Percentiles rank a stretch among this genome's conserved stretches.
phyloP scores from a whole-genome alignment of 352 stramenopile genomes.

The Globisporangium recalcitrans region DNA sequence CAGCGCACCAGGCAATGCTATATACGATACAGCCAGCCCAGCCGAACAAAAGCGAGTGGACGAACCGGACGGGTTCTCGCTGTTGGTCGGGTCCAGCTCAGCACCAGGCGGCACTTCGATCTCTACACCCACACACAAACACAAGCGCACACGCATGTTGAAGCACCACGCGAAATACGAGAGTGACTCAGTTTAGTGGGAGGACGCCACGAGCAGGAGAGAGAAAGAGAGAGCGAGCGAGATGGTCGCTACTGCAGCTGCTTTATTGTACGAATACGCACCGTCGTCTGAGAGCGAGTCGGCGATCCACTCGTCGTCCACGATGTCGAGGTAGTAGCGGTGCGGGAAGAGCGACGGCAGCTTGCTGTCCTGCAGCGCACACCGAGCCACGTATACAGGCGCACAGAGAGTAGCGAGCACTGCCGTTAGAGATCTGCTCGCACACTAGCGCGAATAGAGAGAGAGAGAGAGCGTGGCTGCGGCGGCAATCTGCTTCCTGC shows the following conservation, averaged over 20 bases:
- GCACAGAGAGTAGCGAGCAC: background rate
- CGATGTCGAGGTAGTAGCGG: conserved; percentile 70
- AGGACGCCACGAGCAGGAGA: background rate
- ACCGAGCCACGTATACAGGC: background rate
- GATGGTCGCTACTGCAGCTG: no score
- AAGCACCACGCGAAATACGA: no score
- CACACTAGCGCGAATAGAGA: background rate
- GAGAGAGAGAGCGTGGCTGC: background rate
- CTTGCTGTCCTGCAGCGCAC: conserved; percentile 14
- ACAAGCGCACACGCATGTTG: background rate
- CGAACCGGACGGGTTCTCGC: conserved; percentile 42
- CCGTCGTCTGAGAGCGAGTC: conserved; percentile 79
- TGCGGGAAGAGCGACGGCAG: conserved; percentile 51
- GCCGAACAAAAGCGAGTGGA: background rate
- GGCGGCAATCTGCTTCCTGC: no score
- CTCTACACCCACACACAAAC: conserved; percentile 26
- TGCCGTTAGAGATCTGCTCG: background rate
- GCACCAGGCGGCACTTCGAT: conserved; percentile 59
- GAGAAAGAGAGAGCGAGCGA: no score
- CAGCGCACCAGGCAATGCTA: no score
- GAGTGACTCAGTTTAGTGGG: background rate
- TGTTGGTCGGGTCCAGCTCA: conserved; percentile 52
- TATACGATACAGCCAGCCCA: no score
- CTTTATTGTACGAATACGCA: conserved; percentile 16
- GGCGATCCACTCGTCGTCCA: conserved; percentile 79